A percentile compares a stretch with the other conserved stretches of the same genome.
These are phyloP conservation scores for Phytopythium boreale DNA, from an alignment of 352 stramenopile genomes.

Conservation along the genomic window DNA sequence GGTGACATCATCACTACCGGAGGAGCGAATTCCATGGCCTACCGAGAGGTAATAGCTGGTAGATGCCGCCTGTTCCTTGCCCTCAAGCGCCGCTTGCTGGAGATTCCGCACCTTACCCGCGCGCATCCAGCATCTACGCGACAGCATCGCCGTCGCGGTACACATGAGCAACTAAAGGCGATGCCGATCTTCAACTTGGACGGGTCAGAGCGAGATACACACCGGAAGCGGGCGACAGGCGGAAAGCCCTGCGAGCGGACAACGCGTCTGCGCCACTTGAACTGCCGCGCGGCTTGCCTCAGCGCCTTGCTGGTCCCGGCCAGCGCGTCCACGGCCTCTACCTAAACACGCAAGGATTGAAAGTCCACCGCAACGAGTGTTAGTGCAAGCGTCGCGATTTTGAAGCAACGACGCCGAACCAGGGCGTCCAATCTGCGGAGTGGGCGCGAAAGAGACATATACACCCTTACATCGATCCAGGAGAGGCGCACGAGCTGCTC, in stretches of 20 bases:
- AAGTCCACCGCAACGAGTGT: not conserved
- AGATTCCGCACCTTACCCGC: conserved; percentile 18
- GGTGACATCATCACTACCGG: not conserved
- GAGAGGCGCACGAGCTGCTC: conserved; percentile 27
- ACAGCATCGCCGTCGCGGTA: not conserved
- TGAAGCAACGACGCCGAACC: not conserved
- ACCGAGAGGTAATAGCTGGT: conserved; percentile 2
- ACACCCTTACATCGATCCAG: conserved; percentile 42
- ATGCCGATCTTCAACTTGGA: not conserved
- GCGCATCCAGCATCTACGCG: conserved; percentile 38
- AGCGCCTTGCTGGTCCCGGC: conserved; percentile 21
- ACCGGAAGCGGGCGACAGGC: conserved; percentile 23
- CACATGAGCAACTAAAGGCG: not conserved
- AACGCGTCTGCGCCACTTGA: conserved; percentile 27
- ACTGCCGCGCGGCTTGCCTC: conserved; percentile 10
- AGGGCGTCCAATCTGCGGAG: not conserved
- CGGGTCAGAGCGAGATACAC: not conserved
- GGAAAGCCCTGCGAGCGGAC: conserved; percentile 27
- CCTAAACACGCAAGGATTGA: conserved; percentile 14
- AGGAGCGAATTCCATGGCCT: not conserved
- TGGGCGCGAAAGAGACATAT: not conserved
- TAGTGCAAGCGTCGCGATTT: not conserved
- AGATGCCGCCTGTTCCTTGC: not conserved
- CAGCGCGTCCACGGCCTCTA: conserved; percentile 30
- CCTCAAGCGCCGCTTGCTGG: not conserved